Conservation (phyloP, 2,329 filamentous ascomycete genomes). For the Diaporthe vexans region DNA sequence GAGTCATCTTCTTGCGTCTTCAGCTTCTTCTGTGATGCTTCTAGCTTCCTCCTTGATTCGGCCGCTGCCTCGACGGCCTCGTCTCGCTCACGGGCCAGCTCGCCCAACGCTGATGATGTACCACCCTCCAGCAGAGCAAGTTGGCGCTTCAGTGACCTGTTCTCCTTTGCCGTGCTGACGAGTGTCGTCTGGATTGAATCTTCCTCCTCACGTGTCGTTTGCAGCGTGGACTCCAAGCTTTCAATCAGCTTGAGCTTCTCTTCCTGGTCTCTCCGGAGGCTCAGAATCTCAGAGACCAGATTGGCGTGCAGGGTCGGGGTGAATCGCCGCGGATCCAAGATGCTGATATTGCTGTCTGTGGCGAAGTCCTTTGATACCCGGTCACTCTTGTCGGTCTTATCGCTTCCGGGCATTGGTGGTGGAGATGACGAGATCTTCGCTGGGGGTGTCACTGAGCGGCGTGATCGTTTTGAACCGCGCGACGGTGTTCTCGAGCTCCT, state of each 20-base stretch:
- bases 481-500: constrained; percentile 79
- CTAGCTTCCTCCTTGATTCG: constrained; percentile 84
- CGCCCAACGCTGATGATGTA: constrained; percentile 85
- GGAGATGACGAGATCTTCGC: constrained; percentile 71
- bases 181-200: constrained; percentile 77
- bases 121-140: constrained; percentile 89
- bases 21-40: constrained; percentile 81
- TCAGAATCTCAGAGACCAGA: constrained; percentile 92
- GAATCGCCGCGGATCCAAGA: constrained; percentile 90
- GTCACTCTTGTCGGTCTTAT: constrained; percentile 61
- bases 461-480: constrained; percentile 71
- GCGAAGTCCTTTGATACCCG: constrained; percentile 70
- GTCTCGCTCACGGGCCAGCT: constrained; percentile 88
- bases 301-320: constrained; percentile 96
- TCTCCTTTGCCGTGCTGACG: constrained; percentile 78
- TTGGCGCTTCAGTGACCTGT: constrained; percentile 85
- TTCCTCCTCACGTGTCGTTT: constrained; percentile 79
- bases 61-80: constrained; percentile 79
- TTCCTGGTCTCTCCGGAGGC: constrained; percentile 89
- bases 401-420: constrained; percentile 59
- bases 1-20: constrained; percentile 87
- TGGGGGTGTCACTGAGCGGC: constrained; percentile 77
- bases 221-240: constrained; percentile 81
- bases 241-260: constrained; percentile 91
- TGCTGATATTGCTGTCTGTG: constrained; percentile 77